Conservation (phyloP, 108 stramenopile genomes). For the Cyclotella kingstonii region DNA sequence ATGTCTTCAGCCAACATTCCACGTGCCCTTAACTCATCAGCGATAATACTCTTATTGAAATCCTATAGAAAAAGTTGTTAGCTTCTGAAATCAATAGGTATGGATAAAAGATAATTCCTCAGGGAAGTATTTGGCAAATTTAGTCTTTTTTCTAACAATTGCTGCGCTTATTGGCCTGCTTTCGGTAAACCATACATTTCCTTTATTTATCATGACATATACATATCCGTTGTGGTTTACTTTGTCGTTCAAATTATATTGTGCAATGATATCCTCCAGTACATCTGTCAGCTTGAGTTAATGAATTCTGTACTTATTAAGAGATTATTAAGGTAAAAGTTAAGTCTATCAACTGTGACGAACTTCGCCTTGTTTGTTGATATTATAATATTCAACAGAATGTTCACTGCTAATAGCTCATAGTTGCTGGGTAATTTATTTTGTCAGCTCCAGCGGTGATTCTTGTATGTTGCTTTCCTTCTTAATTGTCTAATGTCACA, state of each 20-base stretch:
- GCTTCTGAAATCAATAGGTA: too few relatives aligned
- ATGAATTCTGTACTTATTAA: slow-evolving; percentile 41
- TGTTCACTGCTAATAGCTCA: slow-evolving; percentile 30
- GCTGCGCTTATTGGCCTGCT: too few relatives aligned
- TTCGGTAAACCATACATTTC: slow-evolving; percentile 55
- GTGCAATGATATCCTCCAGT: slow-evolving; percentile 31
- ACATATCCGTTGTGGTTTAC: slow-evolving; percentile 10
- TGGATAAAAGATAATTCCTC: too few relatives aligned
- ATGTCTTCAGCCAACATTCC: too few relatives aligned
- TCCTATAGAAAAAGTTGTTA: too few relatives aligned
- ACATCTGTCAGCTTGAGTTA: slow-evolving; percentile 4
- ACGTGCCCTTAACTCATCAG: too few relatives aligned
- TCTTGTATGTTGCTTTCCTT: background rate
- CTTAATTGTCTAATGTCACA: slow-evolving; percentile 22
- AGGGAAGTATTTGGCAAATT: too few relatives aligned
- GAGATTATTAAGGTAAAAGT: slow-evolving; percentile 44
- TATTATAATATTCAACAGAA: slow-evolving; percentile 30
- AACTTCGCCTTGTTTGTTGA: slow-evolving; percentile 31
- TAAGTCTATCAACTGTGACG: too few relatives aligned
- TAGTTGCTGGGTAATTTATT: too few relatives aligned
- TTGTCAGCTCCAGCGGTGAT: slow-evolving; percentile 35
- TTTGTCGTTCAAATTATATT: slow-evolving; percentile 26
- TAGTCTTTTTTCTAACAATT: slow-evolving; percentile 28
- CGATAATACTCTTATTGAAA: too few relatives aligned
- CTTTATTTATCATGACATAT: slow-evolving; percentile 10